Percentiles rank a stretch among this genome's conserved stretches.
Conservation (phyloP, 192 early-diverging fungal species). For the Phycomyces nitens region DNA sequence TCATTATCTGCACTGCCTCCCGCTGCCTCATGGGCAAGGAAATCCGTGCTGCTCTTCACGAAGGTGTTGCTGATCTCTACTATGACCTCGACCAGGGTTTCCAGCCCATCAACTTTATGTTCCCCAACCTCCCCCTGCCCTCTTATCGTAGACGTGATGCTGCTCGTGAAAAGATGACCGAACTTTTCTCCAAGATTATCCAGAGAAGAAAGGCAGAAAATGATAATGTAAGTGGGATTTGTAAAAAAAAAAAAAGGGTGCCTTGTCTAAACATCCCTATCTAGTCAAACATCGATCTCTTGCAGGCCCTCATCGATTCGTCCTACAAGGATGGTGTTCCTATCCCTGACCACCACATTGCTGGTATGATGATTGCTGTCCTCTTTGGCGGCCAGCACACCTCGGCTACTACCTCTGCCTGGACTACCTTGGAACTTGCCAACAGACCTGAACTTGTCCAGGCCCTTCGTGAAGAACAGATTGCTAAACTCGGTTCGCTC, state of each 20-base stretch:
- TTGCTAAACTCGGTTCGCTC: constrained; percentile 50
- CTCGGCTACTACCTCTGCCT: constrained; percentile 84
- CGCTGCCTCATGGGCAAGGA: constrained; percentile 93
- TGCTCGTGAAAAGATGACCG: constrained; percentile 79
- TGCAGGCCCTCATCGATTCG: constrained; percentile 79
- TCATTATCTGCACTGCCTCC: constrained; percentile 93
- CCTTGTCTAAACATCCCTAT: not conserved
- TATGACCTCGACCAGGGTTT: constrained; percentile 93
- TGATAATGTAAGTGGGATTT: constrained; percentile 25
- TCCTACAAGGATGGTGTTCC: constrained; percentile 86
- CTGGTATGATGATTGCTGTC: constrained; percentile 96
- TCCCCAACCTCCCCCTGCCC: constrained; percentile 88
- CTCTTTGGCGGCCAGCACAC: constrained; percentile 99
- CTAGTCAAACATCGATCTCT: constrained; percentile 56
- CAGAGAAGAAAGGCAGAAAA: constrained; percentile 62
- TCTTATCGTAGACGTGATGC: constrained; percentile 81
- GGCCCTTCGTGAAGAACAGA: constrained; percentile 73
- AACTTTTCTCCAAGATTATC: constrained; percentile 78
- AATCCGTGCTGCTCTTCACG: constrained; percentile 80
- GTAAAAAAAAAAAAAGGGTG: too few relatives aligned
- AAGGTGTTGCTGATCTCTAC: constrained; percentile 74
- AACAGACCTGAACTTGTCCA: constrained; percentile 65
- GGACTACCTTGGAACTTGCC: constrained; percentile 88
- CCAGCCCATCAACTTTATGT: constrained; percentile 91
- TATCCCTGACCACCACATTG: constrained; percentile 79